These are phyloP conservation scores for Striga asiatica DNA, from an alignment of 257 asterid species.

Conservation along the genomic window DNA sequence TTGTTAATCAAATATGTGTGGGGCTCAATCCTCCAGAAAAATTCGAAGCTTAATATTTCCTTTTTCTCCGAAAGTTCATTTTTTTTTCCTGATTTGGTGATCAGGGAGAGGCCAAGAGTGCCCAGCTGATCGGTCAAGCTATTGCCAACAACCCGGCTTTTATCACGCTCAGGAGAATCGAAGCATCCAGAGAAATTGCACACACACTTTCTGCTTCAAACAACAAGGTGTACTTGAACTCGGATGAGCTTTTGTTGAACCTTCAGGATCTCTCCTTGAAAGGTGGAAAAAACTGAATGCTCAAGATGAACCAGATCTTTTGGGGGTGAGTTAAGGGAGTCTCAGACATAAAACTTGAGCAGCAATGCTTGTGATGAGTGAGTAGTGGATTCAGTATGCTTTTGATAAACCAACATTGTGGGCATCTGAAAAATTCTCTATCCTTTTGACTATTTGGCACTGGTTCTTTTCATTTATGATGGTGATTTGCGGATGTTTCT, in stretches of 20 bases:
- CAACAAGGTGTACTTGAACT: slow-evolving; percentile 73
- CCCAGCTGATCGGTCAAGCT: slow-evolving; percentile 85
- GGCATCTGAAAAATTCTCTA: neutral
- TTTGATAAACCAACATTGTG: neutral
- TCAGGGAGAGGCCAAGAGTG: slow-evolving; percentile 99
- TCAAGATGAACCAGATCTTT: neutral
- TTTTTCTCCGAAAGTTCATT: neutral
- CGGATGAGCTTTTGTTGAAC: slow-evolving; percentile 75
- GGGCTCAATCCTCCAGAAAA: too few relatives aligned
- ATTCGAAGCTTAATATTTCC: too few relatives aligned
- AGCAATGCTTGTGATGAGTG: too few relatives aligned
- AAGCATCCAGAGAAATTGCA: slow-evolving; percentile 81
- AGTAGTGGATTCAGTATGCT: neutral
- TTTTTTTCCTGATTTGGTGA: neutral
- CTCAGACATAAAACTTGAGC: neutral
- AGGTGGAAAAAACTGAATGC: neutral
- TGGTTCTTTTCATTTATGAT: too few relatives aligned
- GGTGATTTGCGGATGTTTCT: too few relatives aligned
- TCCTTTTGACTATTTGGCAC: too few relatives aligned
- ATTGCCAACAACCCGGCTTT: slow-evolving; percentile 85
- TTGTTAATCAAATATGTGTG: too few relatives aligned
- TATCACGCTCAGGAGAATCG: slow-evolving; percentile 78
- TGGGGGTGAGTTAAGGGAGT: neutral
- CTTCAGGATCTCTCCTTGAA: slow-evolving; percentile 18
- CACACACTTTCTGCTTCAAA: slow-evolving; percentile 46